Conservation (phyloP, 2,329 filamentous ascomycete genomes). For the Epichloe bromicola region DNA sequence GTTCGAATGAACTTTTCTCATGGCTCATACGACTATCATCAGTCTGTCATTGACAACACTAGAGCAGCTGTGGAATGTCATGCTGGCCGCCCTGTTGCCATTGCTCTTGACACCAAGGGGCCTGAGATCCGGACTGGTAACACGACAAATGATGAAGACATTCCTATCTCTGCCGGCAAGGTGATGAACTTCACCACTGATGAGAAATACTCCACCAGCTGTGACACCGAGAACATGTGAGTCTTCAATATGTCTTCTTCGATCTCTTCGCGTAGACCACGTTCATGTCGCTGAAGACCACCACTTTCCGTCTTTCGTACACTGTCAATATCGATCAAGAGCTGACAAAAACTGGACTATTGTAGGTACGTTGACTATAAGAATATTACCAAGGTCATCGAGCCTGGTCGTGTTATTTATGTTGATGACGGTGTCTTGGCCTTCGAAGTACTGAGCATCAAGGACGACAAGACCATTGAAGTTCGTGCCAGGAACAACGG, state of each 20-base stretch:
- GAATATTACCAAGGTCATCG: slow-evolving; percentile 98
- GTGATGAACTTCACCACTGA: slow-evolving; percentile 96
- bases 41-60: slow-evolving; percentile 94
- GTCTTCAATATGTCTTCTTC: slow-evolving; percentile 17
- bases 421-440: slow-evolving; percentile 97
- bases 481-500: slow-evolving; percentile 90
- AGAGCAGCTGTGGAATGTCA: slow-evolving; percentile 70
- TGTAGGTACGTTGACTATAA: slow-evolving; percentile 92
- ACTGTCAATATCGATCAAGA: neutral
- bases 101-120: slow-evolving; percentile 70
- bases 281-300: neutral
- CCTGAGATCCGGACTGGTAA: slow-evolving; percentile 50
- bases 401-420: slow-evolving; percentile 84
- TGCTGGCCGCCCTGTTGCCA: slow-evolving; percentile 77
- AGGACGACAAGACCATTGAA: slow-evolving; percentile 79
- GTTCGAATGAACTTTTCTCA: slow-evolving; percentile 99
- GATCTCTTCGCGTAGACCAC: neutral
- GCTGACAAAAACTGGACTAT: neutral
- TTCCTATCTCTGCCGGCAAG: slow-evolving; percentile 71
- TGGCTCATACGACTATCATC: slow-evolving; percentile 76
- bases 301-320: neutral
- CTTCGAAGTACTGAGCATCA: slow-evolving; percentile 80
- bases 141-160: slow-evolving; percentile 75
- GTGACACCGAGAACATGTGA: slow-evolving; percentile 88
- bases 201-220: slow-evolving; percentile 73